Base-by-base conservation (phyloP, 257 asterid species). In the Rubia yunnanensis region DNA sequence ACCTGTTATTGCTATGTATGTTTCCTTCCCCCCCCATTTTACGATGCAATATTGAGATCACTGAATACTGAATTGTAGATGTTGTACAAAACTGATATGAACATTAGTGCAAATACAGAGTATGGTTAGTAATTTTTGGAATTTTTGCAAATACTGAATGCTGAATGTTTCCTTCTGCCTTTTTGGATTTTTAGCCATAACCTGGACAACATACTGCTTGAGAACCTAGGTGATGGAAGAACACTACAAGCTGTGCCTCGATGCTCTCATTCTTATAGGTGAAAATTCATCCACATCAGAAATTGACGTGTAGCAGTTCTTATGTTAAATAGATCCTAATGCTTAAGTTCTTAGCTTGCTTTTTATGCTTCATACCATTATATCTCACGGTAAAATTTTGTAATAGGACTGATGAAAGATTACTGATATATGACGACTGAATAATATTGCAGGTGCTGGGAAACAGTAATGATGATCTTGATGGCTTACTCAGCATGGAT, bases 251-350 rank as follows among this genome's bases (percentile, higher is more conserved):
- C 99, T 30, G 97, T 89, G 35, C 89, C 95, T 92, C 15, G 99
- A 92, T 76, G 91, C 97, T 77, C 94, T 92, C 72, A 95, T 83
- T 75, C 96, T 92, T 69, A 92, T 97, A 44, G 98, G 98, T 92
- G 80, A 56, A n/a, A 34, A 22, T 35, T 35, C 7, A 17, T 58
- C 30, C 11, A 15, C 10, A 36, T 5, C 10, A 36, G 26, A 49
- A 1, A 36, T 59, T 23, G 55, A 3, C 2, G 27, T 30, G 49
- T 35, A 64, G 11, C n/a, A 44, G 13, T 1, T 20, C 50, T 60
- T 38, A n/a, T 58, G 23, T 64, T 48, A 22, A 30, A 49, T 76
- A 64, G 72, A 74, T 65, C 60, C 23, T 62, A 32, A 24, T 61
- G 34, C n/a, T n/a, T n/a, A n/a, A n/a, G n/a, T n/a, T n/a, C n/a